Base-by-base conservation (phyloP, 169 alveolate genomes). In the Babesia ovis region DNA sequence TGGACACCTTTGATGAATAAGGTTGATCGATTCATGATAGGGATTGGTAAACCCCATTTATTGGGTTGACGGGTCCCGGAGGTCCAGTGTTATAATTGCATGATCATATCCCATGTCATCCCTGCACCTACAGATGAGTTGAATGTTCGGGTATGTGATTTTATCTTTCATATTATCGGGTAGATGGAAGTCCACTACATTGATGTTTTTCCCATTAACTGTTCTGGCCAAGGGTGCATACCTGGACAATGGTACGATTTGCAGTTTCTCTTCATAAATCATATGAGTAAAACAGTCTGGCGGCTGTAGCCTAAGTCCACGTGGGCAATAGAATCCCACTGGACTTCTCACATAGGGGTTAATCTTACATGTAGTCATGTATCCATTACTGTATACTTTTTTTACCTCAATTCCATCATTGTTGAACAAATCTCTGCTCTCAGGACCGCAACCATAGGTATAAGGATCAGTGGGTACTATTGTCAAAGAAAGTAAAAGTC, bases 251-350 rank as follows among this genome's bases (percentile, higher is more conserved):
- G 60, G 50, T 45, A 46, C 74, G 8, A 48, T 35, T 3, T 8
- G 39, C 27, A 25, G 29, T 3, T 27, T 46, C 4, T n/a, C 45
- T 8, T 1, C 18, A 20, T 32, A 27, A n/a, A 48, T 6, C 74
- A 64, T 64, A 20, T 64, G 37, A 18, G 32, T 27, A 48, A 81
- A 81, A 22, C 89, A 81, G 59, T 50, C 60, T 23, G 79, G 46
- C 3, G 89, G 89, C 54, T 72, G 85, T 27, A 71, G 56, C 25
- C 22, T 20, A 53, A 18, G 31, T 0, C 59, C 73, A 27, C 34
- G 61, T 12, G 89, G 89, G 23, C 89, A 81, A 46, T 62, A 81
- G 34, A 81, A 81, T n/a, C 89, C 89, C 2, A 81, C 56, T 16
- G 85, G 85, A 22, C 82, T 53, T 34, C 20, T 0, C 18, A 53